Evolutionary conservation across 352 stramenopile species (phyloP), one percentile per base, ranked within the genome.

Genomic region (Lagenidium giganteum): DNA sequence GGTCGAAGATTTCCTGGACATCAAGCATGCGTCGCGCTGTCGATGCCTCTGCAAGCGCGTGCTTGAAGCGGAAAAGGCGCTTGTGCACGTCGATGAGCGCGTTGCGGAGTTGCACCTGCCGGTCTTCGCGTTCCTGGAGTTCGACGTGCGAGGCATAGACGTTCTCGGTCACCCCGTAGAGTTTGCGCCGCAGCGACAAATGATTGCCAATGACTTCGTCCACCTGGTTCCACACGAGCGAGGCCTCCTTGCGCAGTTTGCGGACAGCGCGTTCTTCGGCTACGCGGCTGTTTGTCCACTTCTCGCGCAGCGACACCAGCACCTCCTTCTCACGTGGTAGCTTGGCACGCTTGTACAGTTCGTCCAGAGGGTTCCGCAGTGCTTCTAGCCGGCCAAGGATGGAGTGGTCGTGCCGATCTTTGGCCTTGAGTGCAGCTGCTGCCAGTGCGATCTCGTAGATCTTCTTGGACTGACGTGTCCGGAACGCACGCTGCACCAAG

Each of bases 121-220:
- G 57, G 37, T 62, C 54, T 36, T 71, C 46, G 4, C 68, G 65
- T 42, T 74, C 47, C 4, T 44, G 13, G 6, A 56, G 54, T 38
- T 83, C 70, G n/a, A 51, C 57, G 38, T 70, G 58, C n/a, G 68
- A 73, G 14, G 70, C 42, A 57, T 87, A 87, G 30, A 87, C 70
- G 31, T 72, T 84, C 50, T 87, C 74, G 6, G 70, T 81, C 28
- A 87, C 70, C 27, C 74, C 74, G 42, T 81, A 84, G 23, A 87
- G 59, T 33, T 81, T 76, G 21, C 58, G 53, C 2, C 61, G 56
- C 26, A 80, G 57, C 8, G 13, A 38, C 21, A 66, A 66, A 31
- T 72, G 54, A 26, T 80, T 81, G 13, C 31, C 68, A 3, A 84
- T 56, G 14, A 60, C 51, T 40, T 84, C 70, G 21, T 67, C 48